phyloP scores from a whole-genome alignment of 2,329 filamentous ascomycete genomes.

The Aspergillus costaricaensis region DNA sequence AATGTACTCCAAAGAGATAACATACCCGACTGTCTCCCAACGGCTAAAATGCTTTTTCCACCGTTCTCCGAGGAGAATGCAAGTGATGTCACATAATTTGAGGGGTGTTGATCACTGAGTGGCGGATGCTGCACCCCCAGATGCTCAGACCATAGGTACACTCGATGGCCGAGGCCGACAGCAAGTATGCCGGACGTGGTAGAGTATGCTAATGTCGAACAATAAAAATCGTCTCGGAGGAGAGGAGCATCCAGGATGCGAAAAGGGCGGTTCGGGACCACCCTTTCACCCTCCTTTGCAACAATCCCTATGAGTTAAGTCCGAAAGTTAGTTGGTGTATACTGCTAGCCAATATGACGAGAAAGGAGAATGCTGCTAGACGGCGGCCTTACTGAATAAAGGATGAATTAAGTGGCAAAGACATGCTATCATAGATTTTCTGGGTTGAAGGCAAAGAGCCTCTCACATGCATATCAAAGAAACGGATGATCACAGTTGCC shows the following conservation, averaged over 20 bases:
- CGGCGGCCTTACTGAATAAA: background rate
- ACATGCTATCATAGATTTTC: background rate
- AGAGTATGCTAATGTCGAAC: conserved; percentile 85
- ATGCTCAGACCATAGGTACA: conserved; percentile 88
- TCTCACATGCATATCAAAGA: background rate
- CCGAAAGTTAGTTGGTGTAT: background rate
- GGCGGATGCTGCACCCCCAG: conserved; percentile 64
- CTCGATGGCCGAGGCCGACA: conserved; percentile 74
- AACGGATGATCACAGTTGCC: no score
- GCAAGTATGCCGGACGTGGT: conserved; percentile 72
- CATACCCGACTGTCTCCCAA: conserved; percentile 75
- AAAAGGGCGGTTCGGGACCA: conserved; percentile 73
- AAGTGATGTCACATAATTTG: conserved; percentile 74
- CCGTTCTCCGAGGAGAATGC: conserved; percentile 83
- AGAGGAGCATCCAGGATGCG: conserved; percentile 86
- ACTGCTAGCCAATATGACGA: background rate
- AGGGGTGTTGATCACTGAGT: conserved; percentile 51
- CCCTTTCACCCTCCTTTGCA: conserved; percentile 35
- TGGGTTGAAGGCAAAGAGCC: background rate
- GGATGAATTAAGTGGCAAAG: background rate
- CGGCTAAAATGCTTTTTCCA: conserved; percentile 76
- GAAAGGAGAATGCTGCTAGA: background rate
- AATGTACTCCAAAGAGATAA: conserved; percentile 77
- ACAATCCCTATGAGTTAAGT: conserved; percentile 21
- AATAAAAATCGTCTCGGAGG: conserved; percentile 95